phyloP scores from a whole-genome alignment of 371 early-diverging fungal species.

The Smittium culicis region DNA sequence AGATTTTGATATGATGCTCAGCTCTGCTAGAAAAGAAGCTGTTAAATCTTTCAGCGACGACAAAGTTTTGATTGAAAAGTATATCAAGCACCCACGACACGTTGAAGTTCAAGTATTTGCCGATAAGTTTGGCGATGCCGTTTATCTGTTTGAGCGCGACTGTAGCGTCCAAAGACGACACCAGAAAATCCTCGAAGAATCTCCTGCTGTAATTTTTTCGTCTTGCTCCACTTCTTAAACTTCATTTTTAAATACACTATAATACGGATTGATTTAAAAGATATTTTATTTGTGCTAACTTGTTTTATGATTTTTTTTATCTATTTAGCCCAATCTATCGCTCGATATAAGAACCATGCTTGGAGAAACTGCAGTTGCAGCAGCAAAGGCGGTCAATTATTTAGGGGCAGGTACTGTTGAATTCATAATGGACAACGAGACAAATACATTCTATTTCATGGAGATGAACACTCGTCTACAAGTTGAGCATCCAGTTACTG shows the following conservation, averaged over 20 bases:
- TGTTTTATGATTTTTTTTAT: too few species aligned
- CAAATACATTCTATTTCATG: constrained; percentile 60
- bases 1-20: constrained; percentile 62
- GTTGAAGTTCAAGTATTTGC: constrained; percentile 80
- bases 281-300: too few species aligned
- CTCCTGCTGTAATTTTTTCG: constrained; percentile 20
- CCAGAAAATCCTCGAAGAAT: constrained; percentile 79
- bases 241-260: too few species aligned
- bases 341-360: constrained; percentile 47
- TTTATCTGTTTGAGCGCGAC: constrained; percentile 80
- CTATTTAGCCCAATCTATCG: constrained; percentile 25
- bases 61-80: constrained; percentile 82
- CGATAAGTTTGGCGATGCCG: constrained; percentile 60
- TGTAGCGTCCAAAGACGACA: constrained; percentile 84
- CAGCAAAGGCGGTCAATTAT: constrained; percentile 70
- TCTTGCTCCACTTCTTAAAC: not conserved
- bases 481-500: constrained; percentile 95
- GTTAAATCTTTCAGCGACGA: constrained; percentile 79
- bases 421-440: constrained; percentile 53
- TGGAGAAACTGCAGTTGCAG: constrained; percentile 70
- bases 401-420: constrained; percentile 75
- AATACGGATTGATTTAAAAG: too few species aligned
- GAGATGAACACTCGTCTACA: constrained; percentile 76
- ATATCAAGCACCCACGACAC: constrained; percentile 77
- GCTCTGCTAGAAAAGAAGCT: constrained; percentile 73